These are phyloP conservation scores for Aegilops umbellulata DNA, from an alignment of 176 grass and related monocot genomes.

Conservation along the genomic window DNA sequence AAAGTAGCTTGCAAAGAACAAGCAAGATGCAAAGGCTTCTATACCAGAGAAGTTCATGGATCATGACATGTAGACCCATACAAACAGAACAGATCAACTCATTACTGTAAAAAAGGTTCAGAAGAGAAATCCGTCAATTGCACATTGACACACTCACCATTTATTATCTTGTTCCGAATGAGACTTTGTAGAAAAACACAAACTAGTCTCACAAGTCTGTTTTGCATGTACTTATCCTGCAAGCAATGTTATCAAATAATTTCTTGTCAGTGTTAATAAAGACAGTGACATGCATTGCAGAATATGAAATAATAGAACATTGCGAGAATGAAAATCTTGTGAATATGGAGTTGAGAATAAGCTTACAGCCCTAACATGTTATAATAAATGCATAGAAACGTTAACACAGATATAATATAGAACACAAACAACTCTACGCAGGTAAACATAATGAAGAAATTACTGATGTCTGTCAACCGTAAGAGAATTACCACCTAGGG, in stretches of 20 bases:
- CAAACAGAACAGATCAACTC: neutral
- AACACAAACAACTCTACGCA: conserved; percentile 5
- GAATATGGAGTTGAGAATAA: neutral
- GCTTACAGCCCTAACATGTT: neutral
- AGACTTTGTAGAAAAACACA: conserved; percentile 97
- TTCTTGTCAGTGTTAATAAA: conserved; percentile 27
- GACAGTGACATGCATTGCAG: neutral
- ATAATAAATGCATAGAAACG: neutral
- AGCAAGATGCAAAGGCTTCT: neutral
- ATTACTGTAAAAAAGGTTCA: neutral
- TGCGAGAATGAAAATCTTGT: neutral
- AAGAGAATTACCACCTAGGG: conserved; percentile 8
- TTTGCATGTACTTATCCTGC: conserved; percentile 99
- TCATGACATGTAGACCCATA: neutral
- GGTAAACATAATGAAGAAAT: neutral
- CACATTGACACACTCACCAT: conserved; percentile 61
- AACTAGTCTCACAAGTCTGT: conserved; percentile 92
- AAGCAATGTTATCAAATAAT: conserved; percentile 38
- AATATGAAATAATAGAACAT: conserved; percentile 5
- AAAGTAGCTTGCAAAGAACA: conserved; percentile 13
- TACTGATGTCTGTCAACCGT: neutral
- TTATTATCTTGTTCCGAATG: conserved; percentile 98
- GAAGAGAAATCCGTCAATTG: neutral
- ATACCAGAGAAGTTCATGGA: neutral
- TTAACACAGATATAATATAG: neutral